A percentile compares a stretch with the other conserved stretches of the same genome.
Evolutionary conservation across 768 basidiomycete species (phyloP).

Genomic region (Harrya chromipes): DNA sequence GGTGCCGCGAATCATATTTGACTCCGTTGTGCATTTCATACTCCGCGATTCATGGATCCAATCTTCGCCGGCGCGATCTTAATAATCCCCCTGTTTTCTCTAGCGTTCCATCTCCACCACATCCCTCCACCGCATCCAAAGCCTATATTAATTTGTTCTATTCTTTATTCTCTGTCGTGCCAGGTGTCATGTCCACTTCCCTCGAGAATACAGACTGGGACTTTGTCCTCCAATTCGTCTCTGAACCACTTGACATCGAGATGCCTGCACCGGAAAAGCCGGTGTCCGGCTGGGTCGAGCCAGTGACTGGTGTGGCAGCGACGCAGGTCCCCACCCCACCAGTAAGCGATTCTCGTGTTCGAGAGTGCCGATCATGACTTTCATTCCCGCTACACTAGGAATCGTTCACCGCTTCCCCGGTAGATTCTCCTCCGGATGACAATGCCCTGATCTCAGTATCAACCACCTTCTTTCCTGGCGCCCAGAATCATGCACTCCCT

Average conservation of each 20-base stretch:
- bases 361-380: slow-evolving; percentile 4
- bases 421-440: slow-evolving; percentile 35
- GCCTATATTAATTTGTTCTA: neutral
- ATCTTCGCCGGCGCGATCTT: neutral
- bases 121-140: neutral
- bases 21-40: slow-evolving; percentile 18
- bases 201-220: slow-evolving; percentile 57
- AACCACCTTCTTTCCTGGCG: slow-evolving; percentile 76
- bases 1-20: slow-evolving; percentile 5
- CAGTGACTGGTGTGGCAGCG: slow-evolving; percentile 8
- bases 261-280: slow-evolving; percentile 37
- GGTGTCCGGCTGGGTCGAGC: slow-evolving; percentile 24
- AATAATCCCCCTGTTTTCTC: slow-evolving; percentile 19
- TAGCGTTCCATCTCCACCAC: neutral
- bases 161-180: neutral
- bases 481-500: slow-evolving; percentile 50
- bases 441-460: slow-evolving; percentile 67
- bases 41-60: slow-evolving; percentile 9
- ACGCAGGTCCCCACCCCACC: slow-evolving; percentile 65
- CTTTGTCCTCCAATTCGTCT: slow-evolving; percentile 58
- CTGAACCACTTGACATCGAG: slow-evolving; percentile 41
- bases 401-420: slow-evolving; percentile 34
- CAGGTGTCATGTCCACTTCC: slow-evolving; percentile 17
- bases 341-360: slow-evolving; percentile 34
- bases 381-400: slow-evolving; percentile 17